Evolutionary conservation across 2,329 filamentous ascomycete genomes (phyloP), one percentile per base, ranked within the genome.

Genomic region (Passalora sequoiae): DNA sequence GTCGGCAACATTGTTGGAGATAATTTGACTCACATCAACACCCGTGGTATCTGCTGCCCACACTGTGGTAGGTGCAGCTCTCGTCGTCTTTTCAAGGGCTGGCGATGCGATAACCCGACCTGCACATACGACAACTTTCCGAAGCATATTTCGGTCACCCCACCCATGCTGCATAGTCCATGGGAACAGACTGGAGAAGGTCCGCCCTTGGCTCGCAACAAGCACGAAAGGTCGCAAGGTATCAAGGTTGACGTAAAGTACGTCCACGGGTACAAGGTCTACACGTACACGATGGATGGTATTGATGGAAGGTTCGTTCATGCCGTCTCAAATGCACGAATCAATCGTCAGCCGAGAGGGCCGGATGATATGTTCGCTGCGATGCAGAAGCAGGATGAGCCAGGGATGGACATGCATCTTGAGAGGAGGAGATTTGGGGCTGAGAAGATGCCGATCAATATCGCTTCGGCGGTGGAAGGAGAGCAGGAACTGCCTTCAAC

Each of bases 41-140:
- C 78, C 56, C 69, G 70, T 38, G 84, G 84, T 0, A 76, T 87
- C 35, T 76, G 84, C 2, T 89, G 85, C 53, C 79, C 78, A 0
- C 46, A 65, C 1, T 89, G 85, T 50, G 66, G 70, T 0, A 73
- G 77, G 29, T 86, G 83, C 54, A 79, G 72, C 30, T 71, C 78
- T 2, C 72, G 84, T 1, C 67, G 74, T 10, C 62, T 71, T 17
- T 89, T 83, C 81, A 65, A 63, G 4, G 70, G 73, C 1, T 86
- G 81, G 82, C 62, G 66, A 19, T 89, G 83, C 47, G 67, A 72
- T 31, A 76, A 71, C 10, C 49, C 51, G 0, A 54, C 53, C 1
- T 86, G 81, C 53, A 60, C 58, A 2, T 84, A 51, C 43, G 17
- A 43, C 33, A 47, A 49, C 24, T 49, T 53, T 19, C 54, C 58